Evolutionary conservation across 257 asterid genomes (phyloP).

Genomic region (Fraxinus pennsylvanica): DNA sequence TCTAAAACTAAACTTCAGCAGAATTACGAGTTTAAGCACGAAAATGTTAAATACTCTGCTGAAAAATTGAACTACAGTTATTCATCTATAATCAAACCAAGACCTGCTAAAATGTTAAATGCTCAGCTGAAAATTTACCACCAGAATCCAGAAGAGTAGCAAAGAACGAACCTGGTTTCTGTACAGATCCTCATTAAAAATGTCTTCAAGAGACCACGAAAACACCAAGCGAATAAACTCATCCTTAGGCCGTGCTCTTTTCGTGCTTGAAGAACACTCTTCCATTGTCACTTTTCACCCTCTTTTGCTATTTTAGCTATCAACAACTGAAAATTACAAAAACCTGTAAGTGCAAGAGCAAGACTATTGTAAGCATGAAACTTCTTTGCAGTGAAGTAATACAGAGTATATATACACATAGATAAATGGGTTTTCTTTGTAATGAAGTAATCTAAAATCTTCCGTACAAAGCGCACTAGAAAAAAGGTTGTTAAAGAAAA

Average conservation of each 20-base stretch:
- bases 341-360: neutral
- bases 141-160: neutral
- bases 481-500: no score
- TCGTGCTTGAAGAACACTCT: neutral
- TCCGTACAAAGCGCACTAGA: neutral
- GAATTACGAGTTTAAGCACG: no score
- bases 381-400: neutral
- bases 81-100: no score
- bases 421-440: neutral
- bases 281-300: conserved; percentile 23
- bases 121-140: neutral
- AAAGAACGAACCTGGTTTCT: conserved; percentile 39
- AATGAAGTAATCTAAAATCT: neutral
- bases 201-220: conserved; percentile 50
- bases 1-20: no score
- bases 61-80: no score
- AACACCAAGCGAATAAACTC: conserved; percentile 41
- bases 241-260: conserved; percentile 24
- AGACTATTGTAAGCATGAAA: conserved; percentile 24
- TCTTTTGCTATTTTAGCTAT: neutral
- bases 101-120: no score
- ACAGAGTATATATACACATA: no score
- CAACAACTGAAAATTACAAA: neutral
- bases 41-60: no score
- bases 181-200: conserved; percentile 42